phyloP scores from a whole-genome alignment of 2,329 filamentous ascomycete genomes.

The Cadophora malorum region DNA sequence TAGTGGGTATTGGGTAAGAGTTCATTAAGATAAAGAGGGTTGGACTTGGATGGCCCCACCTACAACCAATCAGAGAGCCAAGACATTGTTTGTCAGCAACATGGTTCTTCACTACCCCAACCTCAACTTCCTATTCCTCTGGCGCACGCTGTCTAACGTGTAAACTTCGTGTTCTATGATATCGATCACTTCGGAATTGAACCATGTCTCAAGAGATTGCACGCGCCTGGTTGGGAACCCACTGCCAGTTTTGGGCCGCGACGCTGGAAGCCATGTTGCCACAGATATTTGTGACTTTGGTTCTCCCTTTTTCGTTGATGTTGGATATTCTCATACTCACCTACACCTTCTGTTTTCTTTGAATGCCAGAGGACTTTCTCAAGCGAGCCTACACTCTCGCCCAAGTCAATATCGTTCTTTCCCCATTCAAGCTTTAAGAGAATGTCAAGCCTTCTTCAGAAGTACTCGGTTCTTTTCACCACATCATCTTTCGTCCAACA shows the following conservation, averaged over 20 bases:
- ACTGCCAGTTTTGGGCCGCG: conserved; percentile 60
- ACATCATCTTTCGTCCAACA: no score
- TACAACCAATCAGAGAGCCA: not conserved
- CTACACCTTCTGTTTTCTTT: not conserved
- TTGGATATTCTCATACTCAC: not conserved
- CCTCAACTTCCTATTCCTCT: no score
- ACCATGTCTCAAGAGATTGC: not conserved
- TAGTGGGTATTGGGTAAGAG: not conserved
- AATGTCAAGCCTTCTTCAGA: no score
- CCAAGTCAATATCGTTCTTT: not conserved
- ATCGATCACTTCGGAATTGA: no score
- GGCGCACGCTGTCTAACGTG: not conserved
- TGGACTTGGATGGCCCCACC: not conserved
- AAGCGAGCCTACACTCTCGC: not conserved
- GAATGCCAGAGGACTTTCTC: not conserved
- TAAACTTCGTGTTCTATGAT: not conserved
- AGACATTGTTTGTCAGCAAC: conserved; percentile 5
- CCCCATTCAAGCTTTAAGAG: not conserved
- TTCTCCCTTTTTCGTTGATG: not conserved
- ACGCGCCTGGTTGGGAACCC: conserved; percentile 40
- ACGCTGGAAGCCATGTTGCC: conserved; percentile 43
- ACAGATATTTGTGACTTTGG: not conserved
- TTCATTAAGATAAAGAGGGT: not conserved
- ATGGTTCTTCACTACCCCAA: not conserved
- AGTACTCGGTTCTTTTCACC: no score